A percentile compares a stretch with the other conserved stretches of the same genome.
Evolutionary conservation across 176 grass and related monocot genomes (phyloP).

Genomic region (Raddia guianensis): DNA sequence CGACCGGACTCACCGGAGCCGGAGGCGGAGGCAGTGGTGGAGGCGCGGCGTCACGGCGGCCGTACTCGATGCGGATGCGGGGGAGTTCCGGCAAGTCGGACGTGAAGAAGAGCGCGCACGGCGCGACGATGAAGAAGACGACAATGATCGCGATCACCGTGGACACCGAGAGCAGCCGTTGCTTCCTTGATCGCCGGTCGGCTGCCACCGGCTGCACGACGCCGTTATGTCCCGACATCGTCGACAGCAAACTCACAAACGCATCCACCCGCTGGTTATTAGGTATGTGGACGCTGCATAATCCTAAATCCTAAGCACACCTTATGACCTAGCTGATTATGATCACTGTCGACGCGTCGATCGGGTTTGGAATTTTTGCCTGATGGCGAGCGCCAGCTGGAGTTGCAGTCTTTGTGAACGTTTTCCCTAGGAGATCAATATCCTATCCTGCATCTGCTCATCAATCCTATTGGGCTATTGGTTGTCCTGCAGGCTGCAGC

Average conservation of each 20-base stretch:
- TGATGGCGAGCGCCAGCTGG: too few species aligned
- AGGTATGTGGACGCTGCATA: background rate
- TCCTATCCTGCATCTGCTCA: too few species aligned
- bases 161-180: background rate
- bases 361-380: too few species aligned
- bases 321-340: too few species aligned
- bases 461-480: too few species aligned
- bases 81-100: slow-evolving; percentile 38
- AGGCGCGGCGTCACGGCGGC: background rate
- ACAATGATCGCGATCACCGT: slow-evolving; percentile 11
- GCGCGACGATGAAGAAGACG: slow-evolving; percentile 33
- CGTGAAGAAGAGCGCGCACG: slow-evolving; percentile 41
- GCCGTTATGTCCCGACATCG: slow-evolving; percentile 23
- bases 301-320: too few species aligned
- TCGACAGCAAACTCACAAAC: background rate
- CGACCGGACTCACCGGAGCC: background rate
- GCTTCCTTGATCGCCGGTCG: slow-evolving; percentile 23
- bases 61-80: slow-evolving; percentile 54
- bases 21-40: background rate
- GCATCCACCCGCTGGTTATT: too few species aligned
- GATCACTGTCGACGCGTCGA: too few species aligned
- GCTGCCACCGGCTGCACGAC: background rate
- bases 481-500: too few species aligned
- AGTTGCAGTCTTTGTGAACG: too few species aligned
- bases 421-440: too few species aligned